These are phyloP conservation scores for Sutorius eximius DNA, from an alignment of 1,284 basidiomycete genomes.

Conservation along the genomic window DNA sequence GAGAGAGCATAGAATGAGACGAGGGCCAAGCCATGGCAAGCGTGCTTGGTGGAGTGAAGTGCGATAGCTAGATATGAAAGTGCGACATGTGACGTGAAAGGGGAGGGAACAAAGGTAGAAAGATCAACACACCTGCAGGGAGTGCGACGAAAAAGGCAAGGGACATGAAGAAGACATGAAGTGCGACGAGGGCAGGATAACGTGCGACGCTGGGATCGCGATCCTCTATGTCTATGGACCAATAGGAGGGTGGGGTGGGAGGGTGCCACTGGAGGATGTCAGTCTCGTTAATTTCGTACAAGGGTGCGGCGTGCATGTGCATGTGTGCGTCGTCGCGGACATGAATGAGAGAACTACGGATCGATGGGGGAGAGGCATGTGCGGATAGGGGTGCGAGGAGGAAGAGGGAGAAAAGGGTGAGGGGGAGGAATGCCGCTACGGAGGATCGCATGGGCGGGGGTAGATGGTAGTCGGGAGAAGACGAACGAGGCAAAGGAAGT, in stretches of 20 bases:
- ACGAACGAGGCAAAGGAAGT: background rate
- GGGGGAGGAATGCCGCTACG: background rate
- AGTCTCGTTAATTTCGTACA: conserved; percentile 70
- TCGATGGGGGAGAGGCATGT: conserved; percentile 14
- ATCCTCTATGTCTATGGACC: conserved; percentile 69
- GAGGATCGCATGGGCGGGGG: conserved; percentile 11
- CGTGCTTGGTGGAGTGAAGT: conserved; percentile 69
- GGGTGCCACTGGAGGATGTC: conserved; percentile 60
- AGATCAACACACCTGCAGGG: conserved; percentile 70
- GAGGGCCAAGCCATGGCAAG: conserved; percentile 55
- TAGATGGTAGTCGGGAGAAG: background rate
- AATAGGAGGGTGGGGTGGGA: conserved; percentile 76
- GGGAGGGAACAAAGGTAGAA: conserved; percentile 1
- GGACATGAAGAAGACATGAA: conserved; percentile 68
- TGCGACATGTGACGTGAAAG: background rate
- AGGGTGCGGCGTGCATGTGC: conserved; percentile 51
- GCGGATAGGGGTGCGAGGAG: conserved; percentile 19
- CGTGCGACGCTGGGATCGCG: conserved; percentile 43
- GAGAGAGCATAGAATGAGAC: conserved; percentile 57
- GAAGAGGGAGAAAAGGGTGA: conserved; percentile 2
- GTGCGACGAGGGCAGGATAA: conserved; percentile 63
- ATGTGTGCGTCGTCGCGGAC: conserved; percentile 40
- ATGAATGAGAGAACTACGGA: background rate
- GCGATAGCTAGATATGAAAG: conserved; percentile 56
- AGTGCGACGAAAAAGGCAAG: conserved; percentile 76